Base-by-base conservation (phyloP, 1,139 yeast species). In the Yarrowia galli region DNA sequence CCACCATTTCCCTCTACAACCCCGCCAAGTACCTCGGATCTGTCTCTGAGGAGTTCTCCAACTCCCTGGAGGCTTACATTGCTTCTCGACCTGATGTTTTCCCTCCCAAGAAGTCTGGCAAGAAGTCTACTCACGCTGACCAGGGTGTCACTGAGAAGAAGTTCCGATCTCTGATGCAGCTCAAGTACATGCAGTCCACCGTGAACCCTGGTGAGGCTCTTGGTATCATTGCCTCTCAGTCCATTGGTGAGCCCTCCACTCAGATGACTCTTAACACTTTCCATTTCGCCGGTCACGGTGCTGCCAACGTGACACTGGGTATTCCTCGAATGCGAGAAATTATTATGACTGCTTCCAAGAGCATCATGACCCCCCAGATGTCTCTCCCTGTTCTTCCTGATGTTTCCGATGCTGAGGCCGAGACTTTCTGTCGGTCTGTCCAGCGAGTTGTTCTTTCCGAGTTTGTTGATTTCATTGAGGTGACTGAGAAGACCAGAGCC, bases 271-370 rank as follows among this genome's bases (percentile, higher is more conserved):
- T 96, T 76, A 96, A 96, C 80, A 96, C 99, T 68, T 96, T 96
- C 96, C 99, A 96, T 83, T 96, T 96, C 77, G 99, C 99, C 74
- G 99, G 99, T 79, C 99, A 96, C 82, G 99, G 99, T 87, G 99
- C 99, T 69, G 99, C 99, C 65, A 96, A 96, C 80, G 99, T 96
- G 73, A 96, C 99, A 0, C 85, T 96, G 76, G 99, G 99, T 89
- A 96, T 96, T 77, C 99, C 99, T 65, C 97, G 99, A 87, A 89
- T 96, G 93, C 89, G 99, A 86, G 99, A 96, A 86, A 96, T 96
- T 77, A 93, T 96, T 77, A 96, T 96, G 99, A 96, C 99, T 20
- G 99, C 99, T 13, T 91, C 97, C 69, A 87, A 97, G 23, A 82
- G 91, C 68, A 96, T 96, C 76, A 92, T 92, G 82, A 96, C 99